A percentile compares a stretch with the other conserved stretches of the same genome.
phyloP scores from a whole-genome alignment of 352 stramenopile species.

The Blastocystis sp. region DNA sequence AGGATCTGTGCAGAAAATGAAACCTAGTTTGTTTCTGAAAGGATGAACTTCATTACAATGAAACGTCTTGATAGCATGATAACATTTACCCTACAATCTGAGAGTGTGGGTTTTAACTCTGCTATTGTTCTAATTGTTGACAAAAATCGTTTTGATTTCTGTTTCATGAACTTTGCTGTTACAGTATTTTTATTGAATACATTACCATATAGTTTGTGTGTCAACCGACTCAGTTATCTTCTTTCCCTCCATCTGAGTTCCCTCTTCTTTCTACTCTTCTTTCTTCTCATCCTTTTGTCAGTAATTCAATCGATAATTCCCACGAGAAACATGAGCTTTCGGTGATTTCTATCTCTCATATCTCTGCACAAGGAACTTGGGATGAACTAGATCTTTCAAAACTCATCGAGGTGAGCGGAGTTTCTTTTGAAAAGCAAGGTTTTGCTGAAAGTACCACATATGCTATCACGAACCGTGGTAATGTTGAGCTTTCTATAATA shows the following conservation, averaged over 20 bases:
- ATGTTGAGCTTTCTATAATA: neutral
- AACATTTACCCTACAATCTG: neutral
- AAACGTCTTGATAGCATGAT: neutral
- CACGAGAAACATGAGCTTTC: neutral
- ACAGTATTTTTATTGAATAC: neutral
- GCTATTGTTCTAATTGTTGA: conserved; percentile 6
- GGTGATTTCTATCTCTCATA: neutral
- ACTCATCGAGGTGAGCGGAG: neutral
- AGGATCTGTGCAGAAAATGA: neutral
- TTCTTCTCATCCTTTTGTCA: neutral
- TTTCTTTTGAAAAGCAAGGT: neutral
- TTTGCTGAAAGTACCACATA: neutral
- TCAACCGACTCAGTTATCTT: neutral
- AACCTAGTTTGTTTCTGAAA: conserved; percentile 27
- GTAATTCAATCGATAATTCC: neutral
- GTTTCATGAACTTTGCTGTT: conserved; percentile 22
- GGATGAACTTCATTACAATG: neutral
- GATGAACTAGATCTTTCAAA: neutral
- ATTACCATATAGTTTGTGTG: conserved; percentile 21
- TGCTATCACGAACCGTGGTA: conserved; percentile 13
- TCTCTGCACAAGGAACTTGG: neutral
- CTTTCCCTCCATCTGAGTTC: neutral
- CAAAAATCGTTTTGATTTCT: neutral
- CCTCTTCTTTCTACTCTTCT: neutral
- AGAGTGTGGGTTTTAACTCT: conserved; percentile 1